Evolutionary conservation across 106 monocot genomes (phyloP).

Genomic region (Dioscorea zingiberensis): DNA sequence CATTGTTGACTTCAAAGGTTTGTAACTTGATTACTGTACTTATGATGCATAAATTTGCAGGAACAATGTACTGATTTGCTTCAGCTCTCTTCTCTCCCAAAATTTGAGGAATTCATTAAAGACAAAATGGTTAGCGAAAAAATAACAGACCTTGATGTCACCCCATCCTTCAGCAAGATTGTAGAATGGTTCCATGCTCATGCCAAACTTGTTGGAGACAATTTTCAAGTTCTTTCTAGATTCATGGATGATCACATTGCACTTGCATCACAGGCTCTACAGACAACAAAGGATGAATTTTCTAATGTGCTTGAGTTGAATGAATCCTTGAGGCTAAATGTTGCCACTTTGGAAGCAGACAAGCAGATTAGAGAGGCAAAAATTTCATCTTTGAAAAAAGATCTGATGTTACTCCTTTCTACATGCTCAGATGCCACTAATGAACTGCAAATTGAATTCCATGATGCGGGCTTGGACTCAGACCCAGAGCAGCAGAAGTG

Average conservation of each 20-base stretch:
- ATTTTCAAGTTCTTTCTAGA: slow-evolving; percentile 37
- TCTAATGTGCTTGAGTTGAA: slow-evolving; percentile 35
- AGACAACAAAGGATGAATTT: slow-evolving; percentile 35
- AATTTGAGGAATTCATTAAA: slow-evolving; percentile 48
- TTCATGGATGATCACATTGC: slow-evolving; percentile 48
- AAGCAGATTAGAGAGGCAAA: slow-evolving; percentile 42
- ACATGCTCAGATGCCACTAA: slow-evolving; percentile 39
- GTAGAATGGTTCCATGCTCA: slow-evolving; percentile 34
- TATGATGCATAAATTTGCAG: slow-evolving; percentile 11
- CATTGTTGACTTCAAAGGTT: too few relatives aligned
- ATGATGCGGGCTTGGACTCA: slow-evolving; percentile 16
- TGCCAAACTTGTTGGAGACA: slow-evolving; percentile 26
- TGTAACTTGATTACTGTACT: too few relatives aligned
- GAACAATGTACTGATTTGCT: slow-evolving; percentile 22
- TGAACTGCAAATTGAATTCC: slow-evolving; percentile 31
- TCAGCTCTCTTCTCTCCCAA: slow-evolving; percentile 41
- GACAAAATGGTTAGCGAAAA: slow-evolving; percentile 9
- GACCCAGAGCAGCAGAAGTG: slow-evolving; percentile 2
- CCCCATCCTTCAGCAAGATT: slow-evolving; percentile 27
- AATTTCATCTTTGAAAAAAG: slow-evolving; percentile 37
- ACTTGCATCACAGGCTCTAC: slow-evolving; percentile 38
- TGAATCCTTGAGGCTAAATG: slow-evolving; percentile 43
- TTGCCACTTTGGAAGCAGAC: slow-evolving; percentile 42
- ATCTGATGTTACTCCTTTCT: slow-evolving; percentile 29
- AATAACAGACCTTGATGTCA: slow-evolving; percentile 17